Percentiles rank a stretch among this genome's conserved stretches.
Conservation (phyloP, 108 stramenopile genomes). For the Skeletonema costatum region DNA sequence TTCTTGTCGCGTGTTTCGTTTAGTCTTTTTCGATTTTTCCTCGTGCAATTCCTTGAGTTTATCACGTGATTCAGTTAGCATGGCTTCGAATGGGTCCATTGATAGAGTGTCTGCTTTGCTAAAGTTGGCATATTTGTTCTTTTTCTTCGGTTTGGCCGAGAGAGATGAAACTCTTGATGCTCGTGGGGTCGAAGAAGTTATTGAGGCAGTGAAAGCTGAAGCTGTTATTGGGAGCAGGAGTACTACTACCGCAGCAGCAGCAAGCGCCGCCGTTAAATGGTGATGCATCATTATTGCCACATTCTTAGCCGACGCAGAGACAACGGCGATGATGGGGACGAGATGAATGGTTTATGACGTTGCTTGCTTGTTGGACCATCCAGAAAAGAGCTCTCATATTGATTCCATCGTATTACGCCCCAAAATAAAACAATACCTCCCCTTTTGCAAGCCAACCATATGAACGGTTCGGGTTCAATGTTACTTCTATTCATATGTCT, state of each 20-base stretch:
- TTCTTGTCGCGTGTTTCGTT: conserved; percentile 7
- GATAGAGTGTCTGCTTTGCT: conserved; percentile 56
- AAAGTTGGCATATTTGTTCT: conserved; percentile 82
- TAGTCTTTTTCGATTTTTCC: conserved; percentile 17
- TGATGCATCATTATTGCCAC: neutral
- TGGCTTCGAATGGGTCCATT: conserved; percentile 65
- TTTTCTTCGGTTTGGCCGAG: conserved; percentile 42
- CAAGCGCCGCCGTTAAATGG: neutral
- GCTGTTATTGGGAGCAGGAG: neutral
- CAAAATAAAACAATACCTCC: too few relatives aligned
- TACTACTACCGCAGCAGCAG: neutral
- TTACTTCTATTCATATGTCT: too few relatives aligned
- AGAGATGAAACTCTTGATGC: neutral
- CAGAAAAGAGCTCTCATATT: too few relatives aligned
- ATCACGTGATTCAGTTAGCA: conserved; percentile 58
- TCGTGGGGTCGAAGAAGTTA: neutral
- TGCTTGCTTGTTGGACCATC: too few relatives aligned
- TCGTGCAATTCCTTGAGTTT: conserved; percentile 56
- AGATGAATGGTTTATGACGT: too few relatives aligned
- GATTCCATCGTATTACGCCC: too few relatives aligned
- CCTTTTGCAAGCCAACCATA: too few relatives aligned
- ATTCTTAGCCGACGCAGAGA: too few relatives aligned
- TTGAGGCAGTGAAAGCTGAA: too few relatives aligned
- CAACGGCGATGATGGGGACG: too few relatives aligned
- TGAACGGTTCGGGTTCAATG: too few relatives aligned